Base-by-base conservation (phyloP, 2,329 filamentous ascomycete genomes). In the Purpureocillium takamizusanense region DNA sequence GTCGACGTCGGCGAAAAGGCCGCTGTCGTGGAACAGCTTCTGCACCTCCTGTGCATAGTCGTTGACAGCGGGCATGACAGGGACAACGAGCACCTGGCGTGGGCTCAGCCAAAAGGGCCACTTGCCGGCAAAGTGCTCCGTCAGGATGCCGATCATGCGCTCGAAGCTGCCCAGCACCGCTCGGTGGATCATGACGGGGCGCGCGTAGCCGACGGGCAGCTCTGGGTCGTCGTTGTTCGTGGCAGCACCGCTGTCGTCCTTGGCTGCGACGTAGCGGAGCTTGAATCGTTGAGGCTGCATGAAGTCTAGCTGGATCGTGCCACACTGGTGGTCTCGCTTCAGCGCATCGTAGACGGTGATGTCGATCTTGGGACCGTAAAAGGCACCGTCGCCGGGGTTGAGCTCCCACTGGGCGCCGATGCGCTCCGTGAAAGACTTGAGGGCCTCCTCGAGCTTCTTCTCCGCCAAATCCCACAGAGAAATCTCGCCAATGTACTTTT, bases 321-420 rank as follows among this genome's bases (percentile, higher is more conserved):
- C 61, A 45, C 60, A 63, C 51, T 64, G 60, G 45, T 59, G 56
- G 39, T 62, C 86, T 58, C 89, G 78, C 62, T 80, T 79, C 49
- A 95, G 70, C 33, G 86, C 86, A 62, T 95, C 90, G 37, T 81
- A 82, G 54, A 98, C 89, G 44, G 86, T 94, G 55, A 98, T 92
- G 53, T 98, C 92, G 51, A 97, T 95, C 76, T 98, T 98, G 37
- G 92, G 92, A 2, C 92, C 92, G 61, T 98, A 98, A 67, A 97
- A 98, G 38, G 92, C 92, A 56, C 92, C 92, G 52, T 98, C 92
- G 41, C 90, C 92, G 43, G 87, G 83, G 63, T 97, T 95, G 37
- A 95, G 70, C 60, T 86, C 83, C 92, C 92, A 98, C 46, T 79
- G 70, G 27, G 79, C 73, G 43, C 81, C 76, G 28, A 62, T 61